Evolutionary conservation across 2,329 filamentous ascomycete species (phyloP), one percentile per base, ranked within the genome.

Genomic region (Pleurostoma richardsiae): DNA sequence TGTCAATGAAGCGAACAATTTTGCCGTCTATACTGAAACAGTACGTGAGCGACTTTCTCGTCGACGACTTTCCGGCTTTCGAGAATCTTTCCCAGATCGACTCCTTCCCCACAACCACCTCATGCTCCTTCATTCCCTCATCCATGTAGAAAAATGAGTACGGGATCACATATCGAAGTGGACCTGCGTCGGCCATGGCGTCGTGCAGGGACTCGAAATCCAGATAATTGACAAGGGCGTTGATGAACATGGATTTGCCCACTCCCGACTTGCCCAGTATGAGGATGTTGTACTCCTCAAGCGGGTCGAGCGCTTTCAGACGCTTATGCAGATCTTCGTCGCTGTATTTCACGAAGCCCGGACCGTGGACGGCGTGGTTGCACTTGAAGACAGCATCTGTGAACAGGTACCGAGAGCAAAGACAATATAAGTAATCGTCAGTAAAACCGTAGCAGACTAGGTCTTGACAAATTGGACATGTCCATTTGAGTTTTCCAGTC

Each of bases 211-310:
- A 60, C 0, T 61, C 53, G 42, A 61, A 68, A 0, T 53, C 56
- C 4, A 75, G 48, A 46, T 75, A 75, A 49, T 76, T 76, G 51
- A 69, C 52, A 33, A 75, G 72, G 0, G 70, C 65, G 41, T 75
- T 76, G 55, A 76, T 73, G 39, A 67, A 76, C 0, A 72, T 74
- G 1, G 68, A 72, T 44, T 76, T 76, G 0, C 73, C 72, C 0
- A 74, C 72, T 0, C 71, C 73, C 1, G 71, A 72, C 51, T 74
- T 71, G 0, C 72, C 72, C 0, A 76, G 57, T 4, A 76, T 65
- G 28, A 76, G 49, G 19, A 76, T 70, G 40, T 74, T 74, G 29
- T 67, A 44, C 19, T 64, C 55, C 3, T 66, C 55, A 5, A 52
- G 52, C 11, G 56, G 54, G 11, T 57, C 49, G 3, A 67, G 56